A percentile compares a stretch with the other conserved stretches of the same genome.
Evolutionary conservation across 2,329 filamentous ascomycete genomes (phyloP).

Genomic region (Trichophyton schoenleinii): DNA sequence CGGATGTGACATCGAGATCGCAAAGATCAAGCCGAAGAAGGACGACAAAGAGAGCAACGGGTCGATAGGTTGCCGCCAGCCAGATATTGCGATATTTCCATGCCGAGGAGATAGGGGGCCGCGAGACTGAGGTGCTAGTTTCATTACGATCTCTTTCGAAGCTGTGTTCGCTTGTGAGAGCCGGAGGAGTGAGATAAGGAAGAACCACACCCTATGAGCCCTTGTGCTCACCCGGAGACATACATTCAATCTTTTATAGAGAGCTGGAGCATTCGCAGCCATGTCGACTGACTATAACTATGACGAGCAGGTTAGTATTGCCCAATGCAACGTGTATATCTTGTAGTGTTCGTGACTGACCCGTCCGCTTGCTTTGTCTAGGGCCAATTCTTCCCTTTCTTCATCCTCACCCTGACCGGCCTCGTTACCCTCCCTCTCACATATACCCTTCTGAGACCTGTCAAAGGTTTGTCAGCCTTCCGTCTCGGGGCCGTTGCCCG

Average conservation of each 20-base stretch:
- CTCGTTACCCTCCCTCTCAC: conserved; percentile 84
- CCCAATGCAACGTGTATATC: not conserved
- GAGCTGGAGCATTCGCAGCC: conserved; percentile 2
- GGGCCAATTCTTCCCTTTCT: conserved; percentile 98
- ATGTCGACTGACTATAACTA: conserved; percentile 92
- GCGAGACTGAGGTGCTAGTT: not conserved
- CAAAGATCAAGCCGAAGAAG: not conserved
- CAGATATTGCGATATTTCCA: not conserved
- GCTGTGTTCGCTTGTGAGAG: not conserved
- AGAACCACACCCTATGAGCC: not conserved
- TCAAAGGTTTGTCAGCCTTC: conserved; percentile 41
- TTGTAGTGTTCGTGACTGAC: conserved; percentile 1
- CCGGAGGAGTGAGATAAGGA: not conserved
- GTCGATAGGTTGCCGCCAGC: not conserved
- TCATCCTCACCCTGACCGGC: conserved; percentile 79
- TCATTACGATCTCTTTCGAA: not conserved
- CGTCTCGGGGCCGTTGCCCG: not conserved
- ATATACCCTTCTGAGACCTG: conserved; percentile 72
- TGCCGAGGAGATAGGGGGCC: not conserved
- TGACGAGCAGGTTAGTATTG: conserved; percentile 62
- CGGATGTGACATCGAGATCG: conserved; percentile 1
- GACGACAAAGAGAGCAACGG: not conserved
- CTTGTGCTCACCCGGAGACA: not conserved
- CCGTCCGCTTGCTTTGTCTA: not conserved
- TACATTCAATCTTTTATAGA: not conserved